These are phyloP conservation scores for Nicotiana attenuata DNA, from an alignment of 257 asterid genomes.

Conservation along the genomic window DNA sequence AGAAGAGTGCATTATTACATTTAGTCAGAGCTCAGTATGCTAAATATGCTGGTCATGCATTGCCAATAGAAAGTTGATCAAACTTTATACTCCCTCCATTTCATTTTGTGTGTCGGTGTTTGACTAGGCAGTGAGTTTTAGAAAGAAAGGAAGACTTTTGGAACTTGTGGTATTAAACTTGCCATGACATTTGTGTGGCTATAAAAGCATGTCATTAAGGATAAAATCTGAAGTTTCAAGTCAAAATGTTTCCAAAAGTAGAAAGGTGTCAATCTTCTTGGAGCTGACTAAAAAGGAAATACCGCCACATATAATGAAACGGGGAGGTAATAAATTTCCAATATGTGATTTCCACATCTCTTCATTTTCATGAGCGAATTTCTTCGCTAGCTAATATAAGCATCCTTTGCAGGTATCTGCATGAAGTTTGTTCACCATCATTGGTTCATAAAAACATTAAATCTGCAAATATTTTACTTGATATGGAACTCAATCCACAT, in stretches of 20 bases:
- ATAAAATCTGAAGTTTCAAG: background rate
- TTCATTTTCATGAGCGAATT: background rate
- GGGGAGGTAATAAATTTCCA: background rate
- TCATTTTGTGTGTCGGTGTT: background rate
- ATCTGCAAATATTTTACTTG: constrained; percentile 84
- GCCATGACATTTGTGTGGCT: background rate
- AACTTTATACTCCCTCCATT: background rate
- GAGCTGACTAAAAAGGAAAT: background rate
- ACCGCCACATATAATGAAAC: background rate
- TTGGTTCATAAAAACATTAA: constrained; percentile 79
- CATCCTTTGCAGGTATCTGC: constrained; percentile 66
- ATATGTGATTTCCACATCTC: background rate
- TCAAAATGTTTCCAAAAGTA: background rate
- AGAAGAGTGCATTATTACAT: background rate
- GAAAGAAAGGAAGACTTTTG: background rate
- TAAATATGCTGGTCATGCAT: background rate
- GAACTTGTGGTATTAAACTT: background rate
- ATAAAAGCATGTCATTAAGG: background rate
- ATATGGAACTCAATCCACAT: constrained; percentile 85
- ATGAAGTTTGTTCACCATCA: constrained; percentile 93
- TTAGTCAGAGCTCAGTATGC: background rate
- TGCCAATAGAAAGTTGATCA: background rate
- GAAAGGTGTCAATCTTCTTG: background rate
- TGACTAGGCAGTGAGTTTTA: background rate
- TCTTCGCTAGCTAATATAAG: constrained; percentile 12